Evolutionary conservation across 352 stramenopile genomes (phyloP).

Genomic region (Pseudoperonospora humuli): DNA sequence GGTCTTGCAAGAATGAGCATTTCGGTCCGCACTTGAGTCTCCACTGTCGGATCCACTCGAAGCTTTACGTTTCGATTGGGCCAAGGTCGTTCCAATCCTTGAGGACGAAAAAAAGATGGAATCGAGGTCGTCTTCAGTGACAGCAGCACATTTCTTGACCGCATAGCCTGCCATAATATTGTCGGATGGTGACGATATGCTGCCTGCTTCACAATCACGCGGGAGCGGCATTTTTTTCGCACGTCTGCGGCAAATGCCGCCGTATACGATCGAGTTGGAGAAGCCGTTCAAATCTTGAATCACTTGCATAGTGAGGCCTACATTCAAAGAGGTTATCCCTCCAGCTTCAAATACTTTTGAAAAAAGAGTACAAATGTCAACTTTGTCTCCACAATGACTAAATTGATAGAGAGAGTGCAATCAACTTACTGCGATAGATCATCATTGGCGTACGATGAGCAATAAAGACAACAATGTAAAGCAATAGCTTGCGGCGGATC

Average conservation of each 20-base stretch:
- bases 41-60: slow-evolving; percentile 22
- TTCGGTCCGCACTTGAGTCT: slow-evolving; percentile 11
- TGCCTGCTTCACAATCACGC: slow-evolving; percentile 31
- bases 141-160: slow-evolving; percentile 21
- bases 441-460: slow-evolving; percentile 62
- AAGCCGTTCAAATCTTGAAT: slow-evolving; percentile 64
- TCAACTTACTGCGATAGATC: slow-evolving; percentile 51
- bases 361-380: slow-evolving; percentile 4
- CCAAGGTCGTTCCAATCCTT: slow-evolving; percentile 11
- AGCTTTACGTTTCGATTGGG: slow-evolving; percentile 16
- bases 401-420: neutral
- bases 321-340: slow-evolving; percentile 25
- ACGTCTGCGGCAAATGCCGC: slow-evolving; percentile 41
- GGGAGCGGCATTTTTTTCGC: slow-evolving; percentile 9
- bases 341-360: slow-evolving; percentile 33
- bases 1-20: slow-evolving; percentile 5
- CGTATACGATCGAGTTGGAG: slow-evolving; percentile 68
- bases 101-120: slow-evolving; percentile 2
- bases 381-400: neutral
- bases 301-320: slow-evolving; percentile 45
- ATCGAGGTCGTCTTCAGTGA: slow-evolving; percentile 21
- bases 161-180: slow-evolving; percentile 17
- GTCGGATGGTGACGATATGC: slow-evolving; percentile 37
- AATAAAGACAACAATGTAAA: slow-evolving; percentile 71
- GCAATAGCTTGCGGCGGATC: slow-evolving; percentile 58